phyloP scores from a whole-genome alignment of 2,329 filamentous ascomycete species.

The Aspergillus awamori region DNA sequence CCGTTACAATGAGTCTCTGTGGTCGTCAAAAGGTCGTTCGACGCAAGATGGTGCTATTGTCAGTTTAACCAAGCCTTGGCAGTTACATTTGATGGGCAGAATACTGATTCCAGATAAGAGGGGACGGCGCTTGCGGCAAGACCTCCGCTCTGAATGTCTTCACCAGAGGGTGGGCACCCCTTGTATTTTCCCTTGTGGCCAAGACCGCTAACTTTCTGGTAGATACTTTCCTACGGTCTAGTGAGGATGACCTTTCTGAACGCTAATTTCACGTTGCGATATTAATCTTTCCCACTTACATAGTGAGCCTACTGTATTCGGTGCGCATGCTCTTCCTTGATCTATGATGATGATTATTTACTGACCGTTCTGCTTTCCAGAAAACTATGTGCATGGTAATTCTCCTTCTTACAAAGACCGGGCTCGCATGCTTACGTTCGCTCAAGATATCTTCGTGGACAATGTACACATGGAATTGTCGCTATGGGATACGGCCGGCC shows the following conservation, averaged over 20 bases:
- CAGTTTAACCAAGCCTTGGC: constrained; percentile 21
- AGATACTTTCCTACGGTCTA: constrained; percentile 98
- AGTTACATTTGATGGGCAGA: constrained; percentile 3
- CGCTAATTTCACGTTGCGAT: constrained; percentile 6
- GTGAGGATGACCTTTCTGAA: constrained; percentile 49
- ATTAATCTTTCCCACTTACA: constrained; percentile 26
- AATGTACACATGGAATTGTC: constrained; percentile 96
- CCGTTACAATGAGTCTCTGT: constrained; percentile 58
- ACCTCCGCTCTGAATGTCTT: constrained; percentile 97
- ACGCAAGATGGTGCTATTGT: constrained; percentile 95
- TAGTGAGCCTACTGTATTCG: constrained; percentile 90
- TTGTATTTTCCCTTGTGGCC: constrained; percentile 11
- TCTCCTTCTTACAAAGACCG: constrained; percentile 11
- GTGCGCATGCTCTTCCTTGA: constrained; percentile 42
- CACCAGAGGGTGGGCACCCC: constrained; percentile 73
- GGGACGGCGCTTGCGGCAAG: constrained; percentile 95
- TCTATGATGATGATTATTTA: constrained; percentile 11
- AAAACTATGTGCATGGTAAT: constrained; percentile 97
- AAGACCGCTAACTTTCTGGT: constrained; percentile 24
- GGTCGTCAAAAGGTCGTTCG: constrained; percentile 82
- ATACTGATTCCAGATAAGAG: constrained; percentile 56
- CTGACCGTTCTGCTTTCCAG: constrained; percentile 48
- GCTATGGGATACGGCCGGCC: constrained; percentile 96
- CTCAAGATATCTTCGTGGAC: constrained; percentile 92
- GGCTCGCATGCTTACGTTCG: constrained; percentile 25